These are phyloP conservation scores for Globisporangium recalcitrans DNA, from an alignment of 352 stramenopile genomes.

Conservation along the genomic window DNA sequence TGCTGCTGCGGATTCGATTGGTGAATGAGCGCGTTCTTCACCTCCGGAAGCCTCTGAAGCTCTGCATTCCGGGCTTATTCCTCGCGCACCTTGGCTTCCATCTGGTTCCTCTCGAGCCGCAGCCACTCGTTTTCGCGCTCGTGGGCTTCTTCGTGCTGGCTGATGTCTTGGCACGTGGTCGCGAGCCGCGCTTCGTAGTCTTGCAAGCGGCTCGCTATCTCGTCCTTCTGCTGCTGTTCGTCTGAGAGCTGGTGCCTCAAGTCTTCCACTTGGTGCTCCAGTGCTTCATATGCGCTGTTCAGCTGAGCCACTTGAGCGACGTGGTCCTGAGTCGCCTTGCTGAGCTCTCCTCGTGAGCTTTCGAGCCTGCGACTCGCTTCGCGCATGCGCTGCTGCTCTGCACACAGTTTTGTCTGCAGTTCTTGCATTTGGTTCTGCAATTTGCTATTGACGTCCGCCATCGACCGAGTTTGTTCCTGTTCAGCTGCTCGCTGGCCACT, in stretches of 20 bases:
- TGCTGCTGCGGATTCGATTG: conserved; percentile 33
- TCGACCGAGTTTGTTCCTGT: neutral
- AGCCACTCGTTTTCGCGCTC: conserved; percentile 50
- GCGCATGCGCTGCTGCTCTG: conserved; percentile 16
- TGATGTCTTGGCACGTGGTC: conserved; percentile 66
- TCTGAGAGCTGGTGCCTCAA: conserved; percentile 32
- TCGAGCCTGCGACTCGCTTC: conserved; percentile 16
- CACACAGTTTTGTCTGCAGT: conserved; percentile 23
- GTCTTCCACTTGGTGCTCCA: conserved; percentile 29
- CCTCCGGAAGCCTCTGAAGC: conserved; percentile 44
- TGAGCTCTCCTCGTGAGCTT: conserved; percentile 16
- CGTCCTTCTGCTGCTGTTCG: conserved; percentile 50
- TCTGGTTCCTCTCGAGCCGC: conserved; percentile 25
- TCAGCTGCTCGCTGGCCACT: conserved; percentile 23
- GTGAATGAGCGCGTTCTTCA: conserved; percentile 71
- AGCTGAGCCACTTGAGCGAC: conserved; percentile 18
- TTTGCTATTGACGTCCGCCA: conserved; percentile 23
- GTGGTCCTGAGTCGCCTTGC: conserved; percentile 9
- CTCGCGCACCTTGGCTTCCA: conserved; percentile 42
- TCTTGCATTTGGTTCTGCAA: conserved; percentile 27
- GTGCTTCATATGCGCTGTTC: conserved; percentile 14
- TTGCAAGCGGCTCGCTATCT: conserved; percentile 59
- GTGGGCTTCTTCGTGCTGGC: conserved; percentile 57
- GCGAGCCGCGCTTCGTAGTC: conserved; percentile 71
- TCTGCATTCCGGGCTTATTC: conserved; percentile 47